Evolutionary conservation across 768 basidiomycete genomes (phyloP).

Genomic region (Punctularia strigosozonata): DNA sequence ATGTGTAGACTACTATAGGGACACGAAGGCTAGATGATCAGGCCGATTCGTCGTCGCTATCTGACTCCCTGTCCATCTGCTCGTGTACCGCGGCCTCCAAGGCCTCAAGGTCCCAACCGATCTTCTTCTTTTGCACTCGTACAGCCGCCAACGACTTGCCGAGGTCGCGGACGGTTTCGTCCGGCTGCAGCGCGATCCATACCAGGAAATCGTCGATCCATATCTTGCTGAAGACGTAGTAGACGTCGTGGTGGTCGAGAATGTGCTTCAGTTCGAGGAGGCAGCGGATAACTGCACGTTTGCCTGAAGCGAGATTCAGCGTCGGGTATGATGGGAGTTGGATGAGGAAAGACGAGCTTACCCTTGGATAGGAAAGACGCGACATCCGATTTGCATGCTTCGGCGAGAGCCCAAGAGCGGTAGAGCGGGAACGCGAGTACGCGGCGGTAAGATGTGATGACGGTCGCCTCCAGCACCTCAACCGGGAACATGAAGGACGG

Average conservation of each 20-base stretch:
- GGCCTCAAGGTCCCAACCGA: slow-evolving; percentile 63
- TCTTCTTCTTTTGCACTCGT: slow-evolving; percentile 35
- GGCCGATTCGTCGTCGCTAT: slow-evolving; percentile 82
- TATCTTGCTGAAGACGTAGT: slow-evolving; percentile 80
- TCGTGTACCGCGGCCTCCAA: slow-evolving; percentile 46
- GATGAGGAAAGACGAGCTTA: no score
- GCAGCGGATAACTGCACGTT: slow-evolving; percentile 48
- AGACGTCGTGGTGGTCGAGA: slow-evolving; percentile 74
- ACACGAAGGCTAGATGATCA: no score
- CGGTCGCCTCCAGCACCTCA: slow-evolving; percentile 35
- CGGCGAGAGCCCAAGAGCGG: slow-evolving; percentile 65
- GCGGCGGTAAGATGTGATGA: slow-evolving; percentile 62
- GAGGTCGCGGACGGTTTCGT: slow-evolving; percentile 37
- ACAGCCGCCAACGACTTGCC: slow-evolving; percentile 28
- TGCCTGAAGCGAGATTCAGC: no score
- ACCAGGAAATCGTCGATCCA: slow-evolving; percentile 81
- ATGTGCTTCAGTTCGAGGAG: slow-evolving; percentile 64
- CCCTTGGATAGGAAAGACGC: slow-evolving; percentile 45
- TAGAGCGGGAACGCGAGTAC: slow-evolving; percentile 68
- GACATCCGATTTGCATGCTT: slow-evolving; percentile 57
- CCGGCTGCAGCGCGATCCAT: slow-evolving; percentile 67
- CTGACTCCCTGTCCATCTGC: slow-evolving; percentile 26
- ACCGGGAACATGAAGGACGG: slow-evolving; percentile 21
- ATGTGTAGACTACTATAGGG: no score
- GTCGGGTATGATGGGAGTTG: no score